Percentiles rank a stretch among this genome's conserved stretches.
Conservation (phyloP, 371 early-diverging fungal genomes). For the Batkoa obscura region DNA sequence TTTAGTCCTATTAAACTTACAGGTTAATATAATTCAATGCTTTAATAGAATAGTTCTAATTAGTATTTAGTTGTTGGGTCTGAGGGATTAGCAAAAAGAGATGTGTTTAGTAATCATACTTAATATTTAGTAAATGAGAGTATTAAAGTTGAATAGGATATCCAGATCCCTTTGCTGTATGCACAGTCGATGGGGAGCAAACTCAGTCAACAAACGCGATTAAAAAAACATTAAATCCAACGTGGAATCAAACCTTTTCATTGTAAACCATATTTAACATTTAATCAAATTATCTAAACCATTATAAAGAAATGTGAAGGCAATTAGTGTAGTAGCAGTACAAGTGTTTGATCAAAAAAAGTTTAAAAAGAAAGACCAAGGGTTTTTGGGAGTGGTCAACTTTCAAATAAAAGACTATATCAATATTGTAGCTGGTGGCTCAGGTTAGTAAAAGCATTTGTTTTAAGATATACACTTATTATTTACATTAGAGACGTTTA, state of each 20-base stretch:
- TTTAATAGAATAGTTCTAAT: neutral
- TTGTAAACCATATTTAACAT: constrained; percentile 20
- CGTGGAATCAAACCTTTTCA: constrained; percentile 61
- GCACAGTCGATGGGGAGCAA: constrained; percentile 73
- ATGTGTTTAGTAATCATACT: constrained; percentile 59
- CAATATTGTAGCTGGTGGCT: constrained; percentile 46
- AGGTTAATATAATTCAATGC: neutral
- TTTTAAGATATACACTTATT: neutral
- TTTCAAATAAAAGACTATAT: constrained; percentile 61
- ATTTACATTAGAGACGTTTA: constrained; percentile 48
- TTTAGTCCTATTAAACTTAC: constrained; percentile 5
- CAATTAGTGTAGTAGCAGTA: constrained; percentile 62
- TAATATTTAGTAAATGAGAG: neutral
- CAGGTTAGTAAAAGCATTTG: constrained; percentile 23
- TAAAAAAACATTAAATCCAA: constrained; percentile 57
- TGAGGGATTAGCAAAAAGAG: constrained; percentile 75
- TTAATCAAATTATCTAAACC: neutral
- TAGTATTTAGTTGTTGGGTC: constrained; percentile 60
- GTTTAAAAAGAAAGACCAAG: constrained; percentile 85
- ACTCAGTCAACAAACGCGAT: constrained; percentile 58
- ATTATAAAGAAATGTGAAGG: constrained; percentile 35
- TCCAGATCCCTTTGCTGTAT: constrained; percentile 76
- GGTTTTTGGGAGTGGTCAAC: constrained; percentile 85
- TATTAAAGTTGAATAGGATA: constrained; percentile 16
- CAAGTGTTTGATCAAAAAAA: constrained; percentile 94